These are phyloP conservation scores for Peniophora sp. DNA, from an alignment of 1,284 basidiomycete genomes.

Conservation along the genomic window DNA sequence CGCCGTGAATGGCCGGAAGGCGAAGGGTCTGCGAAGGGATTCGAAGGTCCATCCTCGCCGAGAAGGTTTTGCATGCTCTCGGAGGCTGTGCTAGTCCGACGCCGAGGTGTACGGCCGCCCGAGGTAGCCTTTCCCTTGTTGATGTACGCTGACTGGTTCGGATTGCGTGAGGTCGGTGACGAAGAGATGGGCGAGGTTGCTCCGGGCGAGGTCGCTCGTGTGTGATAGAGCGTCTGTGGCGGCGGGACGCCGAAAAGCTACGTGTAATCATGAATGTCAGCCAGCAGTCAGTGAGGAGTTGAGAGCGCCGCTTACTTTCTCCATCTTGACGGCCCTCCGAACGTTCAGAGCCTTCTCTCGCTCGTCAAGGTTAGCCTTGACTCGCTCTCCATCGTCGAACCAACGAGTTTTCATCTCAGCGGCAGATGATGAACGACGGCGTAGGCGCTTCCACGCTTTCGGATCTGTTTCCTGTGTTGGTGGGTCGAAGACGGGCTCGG, in stretches of 20 bases:
- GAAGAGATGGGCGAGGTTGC: constrained; percentile 21
- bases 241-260: constrained; percentile 76
- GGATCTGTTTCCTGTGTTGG: constrained; percentile 14
- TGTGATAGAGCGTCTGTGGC: constrained; percentile 66
- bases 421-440: constrained; percentile 49
- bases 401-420: constrained; percentile 34
- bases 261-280: constrained; percentile 1
- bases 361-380: constrained; percentile 59
- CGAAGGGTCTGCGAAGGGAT: constrained; percentile 4
- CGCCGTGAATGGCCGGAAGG: constrained; percentile 3
- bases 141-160: constrained; percentile 39
- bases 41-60: constrained; percentile 12
- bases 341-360: constrained; percentile 73
- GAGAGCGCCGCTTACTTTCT: constrained; percentile 48
- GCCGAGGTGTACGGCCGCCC: constrained; percentile 16
- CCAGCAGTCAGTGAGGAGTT: background rate
- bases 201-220: constrained; percentile 36
- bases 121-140: constrained; percentile 4
- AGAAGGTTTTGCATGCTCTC: constrained; percentile 49
- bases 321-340: constrained; percentile 73
- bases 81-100: constrained; percentile 34
- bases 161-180: constrained; percentile 28
- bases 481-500: constrained; percentile 14
- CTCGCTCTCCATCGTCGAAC: constrained; percentile 50
- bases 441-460: constrained; percentile 24